Base-by-base conservation (phyloP, 2,329 filamentous ascomycete genomes). In the Penicillium psychrosexuale region DNA sequence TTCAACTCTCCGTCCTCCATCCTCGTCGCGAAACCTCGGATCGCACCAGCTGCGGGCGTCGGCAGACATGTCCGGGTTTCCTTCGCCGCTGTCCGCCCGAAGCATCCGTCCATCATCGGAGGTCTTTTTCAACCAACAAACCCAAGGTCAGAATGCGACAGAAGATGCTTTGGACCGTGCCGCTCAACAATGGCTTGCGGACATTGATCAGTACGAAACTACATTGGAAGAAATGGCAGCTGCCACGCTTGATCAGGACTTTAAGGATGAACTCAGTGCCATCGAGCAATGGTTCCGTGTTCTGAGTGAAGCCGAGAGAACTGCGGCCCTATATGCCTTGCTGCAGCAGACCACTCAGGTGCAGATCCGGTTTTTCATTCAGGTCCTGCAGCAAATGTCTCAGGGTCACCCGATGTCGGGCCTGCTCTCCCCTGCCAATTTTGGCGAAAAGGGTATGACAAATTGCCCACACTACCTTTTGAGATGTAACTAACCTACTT, bases 221-320 rank as follows among this genome's bases (percentile, higher is more conserved):
- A 99, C 94, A 1, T 77, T 99, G 68, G 94, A 97, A 75, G 94
- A 99, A 73, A 99, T 99, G 94, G 94, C 94, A 40, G 92, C 93
- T 31, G 94, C 94, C 28, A 97, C 94, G n/a, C 80, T 97, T 51
- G 94, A 99, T 72, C 94, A 99, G 78, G 94, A 99, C 72, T 99
- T 99, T 81, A 99, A 99, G 79, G 94, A 97, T 75, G 94, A 99
- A 76, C 84, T 99, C 58, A 97, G 91, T 72, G 94, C 94, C 64
- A 99, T 99, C 70, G 94, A 99, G 78, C 94, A 99, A 80, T 99
- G 94, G 94, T 99, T 99, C 76, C 88, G 92, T 59, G 94, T 99
- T 51, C 80, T 99, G 61, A 97, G 93, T 70, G 94, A 97, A 77
- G 92, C 94, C 28, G 94, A 99, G 77, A 84, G 94, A 60, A 99